Base-by-base conservation (phyloP, 108 stramenopile genomes). In the Nitzschia inconspicua region DNA sequence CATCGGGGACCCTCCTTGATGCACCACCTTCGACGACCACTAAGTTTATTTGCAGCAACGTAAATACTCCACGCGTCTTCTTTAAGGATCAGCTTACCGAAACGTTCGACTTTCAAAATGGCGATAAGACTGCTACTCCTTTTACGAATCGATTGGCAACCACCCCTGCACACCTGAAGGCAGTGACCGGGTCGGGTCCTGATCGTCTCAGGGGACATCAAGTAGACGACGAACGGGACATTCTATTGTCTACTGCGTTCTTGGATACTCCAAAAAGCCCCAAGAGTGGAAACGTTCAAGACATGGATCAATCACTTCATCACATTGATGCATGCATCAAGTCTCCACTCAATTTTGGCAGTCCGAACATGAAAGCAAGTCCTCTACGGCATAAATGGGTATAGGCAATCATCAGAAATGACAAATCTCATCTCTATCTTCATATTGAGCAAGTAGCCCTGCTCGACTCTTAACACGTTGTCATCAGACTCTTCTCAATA, bases 261-360 rank as follows among this genome's bases (percentile, higher is more conserved):
- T 49, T 72, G 19, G 55, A 46, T 10, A 72, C 70, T 39, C 70
- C 70, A n/a, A 64, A 32, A 35, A 72, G 70, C 25, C 63, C 70
- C 18, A 56, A 58, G 47, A 47, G 19, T 41, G 54, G 70, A 20
- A 62, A 42, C 7, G 26, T 37, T 6, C 42, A 35, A 30, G 66
- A 68, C 32, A 62, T 70, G n/a, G 70, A 72, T 25, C 70, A 72
- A 31, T 72, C 70, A 23, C 54, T 72, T 23, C 70, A 72, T 34
- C 70, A 72, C 31, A 72, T 72, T 26, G 70, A 72, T 44, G 62
- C 63, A 37, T 72, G 62, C 54, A 62, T 62, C 28, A 72, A 72
- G 49, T 72, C 70, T 9, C 70, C 70, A 1, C 46, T 72, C 6
- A 46, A 63, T 44, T 64, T 72, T 64, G 70, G 70, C 18, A 63